phyloP scores from a whole-genome alignment of 306 rosid species.

The Abrus precatorius region DNA sequence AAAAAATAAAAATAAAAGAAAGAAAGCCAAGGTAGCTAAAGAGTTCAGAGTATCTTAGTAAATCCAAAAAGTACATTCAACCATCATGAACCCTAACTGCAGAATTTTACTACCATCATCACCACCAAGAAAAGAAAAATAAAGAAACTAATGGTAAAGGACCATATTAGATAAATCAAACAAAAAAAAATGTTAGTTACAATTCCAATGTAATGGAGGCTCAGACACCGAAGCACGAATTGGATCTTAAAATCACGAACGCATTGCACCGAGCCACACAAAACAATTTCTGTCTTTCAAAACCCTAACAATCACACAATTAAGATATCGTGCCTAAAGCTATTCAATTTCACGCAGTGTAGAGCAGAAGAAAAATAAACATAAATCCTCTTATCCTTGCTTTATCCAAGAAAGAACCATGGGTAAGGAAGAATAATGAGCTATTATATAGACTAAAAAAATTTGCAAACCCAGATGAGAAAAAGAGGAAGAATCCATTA shows the following conservation, averaged over 20 bases:
- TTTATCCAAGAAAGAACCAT: background rate
- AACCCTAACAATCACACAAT: conserved; percentile 61
- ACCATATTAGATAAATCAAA: conserved; percentile 20
- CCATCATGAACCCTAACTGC: conserved; percentile 38
- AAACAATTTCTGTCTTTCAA: conserved; percentile 53
- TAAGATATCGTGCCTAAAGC: conserved; percentile 35
- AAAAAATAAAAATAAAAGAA: conserved; percentile 10
- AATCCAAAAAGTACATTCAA: conserved; percentile 27
- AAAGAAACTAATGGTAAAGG: background rate
- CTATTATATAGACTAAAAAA: background rate
- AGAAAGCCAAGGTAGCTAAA: background rate
- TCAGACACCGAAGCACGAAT: conserved; percentile 55
- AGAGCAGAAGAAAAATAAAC: background rate
- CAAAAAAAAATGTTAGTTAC: background rate
- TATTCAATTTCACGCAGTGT: conserved; percentile 25
- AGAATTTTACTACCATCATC: conserved; percentile 30
- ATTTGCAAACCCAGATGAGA: conserved; percentile 20
- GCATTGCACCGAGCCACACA: conserved; percentile 53
- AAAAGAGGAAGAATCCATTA: conserved; percentile 21
- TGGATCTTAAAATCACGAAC: conserved; percentile 53
- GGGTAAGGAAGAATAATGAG: conserved; percentile 14
- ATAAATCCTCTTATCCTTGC: background rate
- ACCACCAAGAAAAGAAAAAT: conserved; percentile 31
- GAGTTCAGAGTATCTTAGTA: conserved; percentile 26
- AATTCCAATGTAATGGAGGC: conserved; percentile 47